phyloP scores from a whole-genome alignment of 805 yeast species.

The Candida sithepensis region DNA sequence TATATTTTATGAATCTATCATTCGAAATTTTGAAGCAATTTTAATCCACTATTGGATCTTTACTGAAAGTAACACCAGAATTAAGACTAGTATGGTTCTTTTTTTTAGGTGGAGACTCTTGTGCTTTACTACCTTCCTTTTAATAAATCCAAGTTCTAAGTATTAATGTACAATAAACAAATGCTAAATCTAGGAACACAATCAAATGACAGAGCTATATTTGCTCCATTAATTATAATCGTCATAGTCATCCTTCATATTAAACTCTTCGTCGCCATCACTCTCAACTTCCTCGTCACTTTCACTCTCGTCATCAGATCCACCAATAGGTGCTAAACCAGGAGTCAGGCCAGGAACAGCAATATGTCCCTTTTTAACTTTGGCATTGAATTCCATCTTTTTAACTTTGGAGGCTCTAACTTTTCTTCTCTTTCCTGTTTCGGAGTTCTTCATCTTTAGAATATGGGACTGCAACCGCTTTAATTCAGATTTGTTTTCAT shows the following conservation, averaged over 20 bases:
- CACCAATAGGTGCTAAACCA: conserved; percentile 83
- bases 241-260: conserved; percentile 29
- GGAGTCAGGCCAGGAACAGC: conserved; percentile 71
- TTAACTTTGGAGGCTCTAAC: conserved; percentile 30
- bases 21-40: too few relatives aligned
- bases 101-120: too few relatives aligned
- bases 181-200: too few relatives aligned
- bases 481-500: conserved; percentile 36
- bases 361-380: conserved; percentile 40
- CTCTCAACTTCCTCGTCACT: conserved; percentile 21
- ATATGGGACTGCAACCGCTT: conserved; percentile 40
- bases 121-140: too few relatives aligned
- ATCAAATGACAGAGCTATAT: neutral
- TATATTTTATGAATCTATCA: neutral
- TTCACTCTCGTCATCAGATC: conserved; percentile 48
- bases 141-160: too few relatives aligned
- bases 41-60: too few relatives aligned
- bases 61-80: too few relatives aligned
- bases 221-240: conserved; percentile 18
- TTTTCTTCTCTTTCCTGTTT: conserved; percentile 35
- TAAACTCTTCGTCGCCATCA: conserved; percentile 12
- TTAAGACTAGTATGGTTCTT: too few relatives aligned
- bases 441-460: conserved; percentile 40
- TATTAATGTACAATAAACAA: too few relatives aligned
- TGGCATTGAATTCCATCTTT: conserved; percentile 35